These are phyloP conservation scores for Podospora comata DNA, from an alignment of 495 filamentous ascomycete genomes.

Conservation along the genomic window DNA sequence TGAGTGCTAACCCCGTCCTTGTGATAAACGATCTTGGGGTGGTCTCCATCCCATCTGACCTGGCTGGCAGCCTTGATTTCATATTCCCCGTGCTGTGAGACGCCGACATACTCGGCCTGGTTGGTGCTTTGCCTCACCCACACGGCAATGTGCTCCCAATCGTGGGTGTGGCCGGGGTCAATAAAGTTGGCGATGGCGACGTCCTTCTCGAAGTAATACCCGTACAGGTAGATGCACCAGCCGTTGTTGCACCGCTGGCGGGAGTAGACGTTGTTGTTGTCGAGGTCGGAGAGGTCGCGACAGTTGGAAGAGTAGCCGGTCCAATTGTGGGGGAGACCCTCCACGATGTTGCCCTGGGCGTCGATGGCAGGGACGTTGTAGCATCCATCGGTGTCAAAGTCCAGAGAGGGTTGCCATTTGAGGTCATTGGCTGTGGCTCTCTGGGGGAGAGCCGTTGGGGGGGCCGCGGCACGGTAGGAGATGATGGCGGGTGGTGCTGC, in stretches of 20 bases:
- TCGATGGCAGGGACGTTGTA: conserved; percentile 47
- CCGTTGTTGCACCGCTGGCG: conserved; percentile 45
- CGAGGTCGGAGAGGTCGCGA: conserved; percentile 39
- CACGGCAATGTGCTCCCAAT: conserved; percentile 50
- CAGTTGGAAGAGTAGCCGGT: conserved; percentile 35
- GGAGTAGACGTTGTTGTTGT: conserved; percentile 48
- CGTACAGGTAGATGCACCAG: conserved; percentile 46
- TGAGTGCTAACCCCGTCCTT: conserved; percentile 44
- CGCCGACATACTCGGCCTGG: conserved; percentile 35
- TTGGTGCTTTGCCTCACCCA: conserved; percentile 33
- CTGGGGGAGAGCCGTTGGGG: conserved; percentile 39
- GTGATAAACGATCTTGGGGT: conserved; percentile 46
- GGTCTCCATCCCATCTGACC: conserved; percentile 42
- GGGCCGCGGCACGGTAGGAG: conserved; percentile 14
- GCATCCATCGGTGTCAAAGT: conserved; percentile 48
- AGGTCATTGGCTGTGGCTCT: conserved; percentile 41
- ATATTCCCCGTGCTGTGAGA: conserved; percentile 41
- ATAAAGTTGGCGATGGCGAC: conserved; percentile 34
- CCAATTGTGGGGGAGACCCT: conserved; percentile 37
- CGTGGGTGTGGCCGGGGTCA: conserved; percentile 40
- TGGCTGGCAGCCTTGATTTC: conserved; percentile 31
- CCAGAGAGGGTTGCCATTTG: conserved; percentile 43
- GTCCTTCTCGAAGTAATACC: conserved; percentile 51
- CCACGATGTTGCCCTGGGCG: conserved; percentile 35
- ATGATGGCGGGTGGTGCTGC: not conserved